phyloP scores from a whole-genome alignment of 2,329 filamentous ascomycete genomes.

The Diaporthe citrichinensis region DNA sequence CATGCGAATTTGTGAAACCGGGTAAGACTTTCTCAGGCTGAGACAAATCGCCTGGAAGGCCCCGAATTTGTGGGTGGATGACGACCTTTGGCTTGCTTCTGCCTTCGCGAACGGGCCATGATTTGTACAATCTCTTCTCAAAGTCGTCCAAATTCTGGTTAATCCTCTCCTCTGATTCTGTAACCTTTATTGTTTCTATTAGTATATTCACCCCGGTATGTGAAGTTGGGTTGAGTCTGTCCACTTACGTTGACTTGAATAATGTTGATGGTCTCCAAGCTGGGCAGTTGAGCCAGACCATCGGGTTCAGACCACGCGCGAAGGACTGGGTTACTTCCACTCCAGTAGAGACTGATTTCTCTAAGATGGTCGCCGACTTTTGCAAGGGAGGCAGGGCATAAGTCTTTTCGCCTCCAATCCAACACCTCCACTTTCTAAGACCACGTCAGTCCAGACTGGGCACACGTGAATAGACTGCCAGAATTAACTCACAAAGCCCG shows the following conservation, averaged over 20 bases:
- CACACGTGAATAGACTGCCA: not conserved
- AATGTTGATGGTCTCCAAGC: not conserved
- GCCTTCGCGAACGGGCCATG: not conserved
- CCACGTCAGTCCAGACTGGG: not conserved
- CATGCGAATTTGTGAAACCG: not conserved
- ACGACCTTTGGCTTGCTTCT: too few relatives aligned
- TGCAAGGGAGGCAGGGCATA: not conserved
- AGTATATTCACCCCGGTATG: too few relatives aligned
- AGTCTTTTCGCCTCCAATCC: not conserved
- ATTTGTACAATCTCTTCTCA: not conserved
- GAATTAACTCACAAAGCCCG: not conserved
- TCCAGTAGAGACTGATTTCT: slow-evolving; percentile 1
- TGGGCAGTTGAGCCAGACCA: not conserved
- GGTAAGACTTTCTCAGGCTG: too few relatives aligned
- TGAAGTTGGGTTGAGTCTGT: not conserved
- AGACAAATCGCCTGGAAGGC: too few relatives aligned
- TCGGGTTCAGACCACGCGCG: not conserved
- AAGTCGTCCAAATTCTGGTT: not conserved
- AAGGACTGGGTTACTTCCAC: not conserved
- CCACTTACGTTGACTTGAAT: not conserved
- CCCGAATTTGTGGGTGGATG: too few relatives aligned
- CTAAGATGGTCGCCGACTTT: not conserved
- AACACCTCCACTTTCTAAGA: not conserved
- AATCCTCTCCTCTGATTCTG: not conserved
- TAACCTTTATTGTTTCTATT: not conserved